phyloP scores from a whole-genome alignment of 352 stramenopile species.

The Phytophthora niederhauseri region DNA sequence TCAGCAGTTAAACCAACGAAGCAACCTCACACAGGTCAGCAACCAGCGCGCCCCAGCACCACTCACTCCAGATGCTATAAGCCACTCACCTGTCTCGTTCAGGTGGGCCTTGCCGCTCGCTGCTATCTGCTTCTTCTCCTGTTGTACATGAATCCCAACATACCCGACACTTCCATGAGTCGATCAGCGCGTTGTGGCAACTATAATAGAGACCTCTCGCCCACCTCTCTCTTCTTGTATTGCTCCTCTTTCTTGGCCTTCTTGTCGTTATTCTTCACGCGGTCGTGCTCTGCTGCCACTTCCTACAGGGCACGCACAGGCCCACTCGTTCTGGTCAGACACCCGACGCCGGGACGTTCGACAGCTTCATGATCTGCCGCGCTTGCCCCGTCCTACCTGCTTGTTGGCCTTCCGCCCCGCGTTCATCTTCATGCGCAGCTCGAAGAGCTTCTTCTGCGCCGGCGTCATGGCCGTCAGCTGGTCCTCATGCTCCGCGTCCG shows the following conservation, averaged over 20 bases:
- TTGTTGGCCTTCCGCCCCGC: conserved; percentile 83
- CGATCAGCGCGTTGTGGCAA: not conserved
- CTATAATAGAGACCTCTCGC: not conserved
- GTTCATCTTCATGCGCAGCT: conserved; percentile 89
- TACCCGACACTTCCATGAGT: not conserved
- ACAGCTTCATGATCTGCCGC: not conserved
- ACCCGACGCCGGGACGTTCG: no score
- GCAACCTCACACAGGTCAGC: conserved; percentile 3
- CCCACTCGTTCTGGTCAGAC: not conserved
- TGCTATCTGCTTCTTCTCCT: conserved; percentile 62
- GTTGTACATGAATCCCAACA: not conserved
- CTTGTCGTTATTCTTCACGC: conserved; percentile 68
- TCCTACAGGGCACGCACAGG: conserved; percentile 40
- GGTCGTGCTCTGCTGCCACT: conserved; percentile 74
- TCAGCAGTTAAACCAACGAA: not conserved
- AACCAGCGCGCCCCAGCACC: not conserved
- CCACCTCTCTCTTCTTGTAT: conserved; percentile 61
- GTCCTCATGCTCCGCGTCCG: conserved; percentile 44
- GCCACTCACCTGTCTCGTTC: conserved; percentile 59
- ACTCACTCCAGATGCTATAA: not conserved
- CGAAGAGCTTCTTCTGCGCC: conserved; percentile 82
- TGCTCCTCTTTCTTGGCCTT: conserved; percentile 63
- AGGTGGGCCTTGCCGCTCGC: conserved; percentile 61
- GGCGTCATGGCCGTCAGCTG: conserved; percentile 68
- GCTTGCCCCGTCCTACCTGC: conserved; percentile 38